phyloP scores from a whole-genome alignment of 306 rosid species.

The Astragalus glycyphyllos region DNA sequence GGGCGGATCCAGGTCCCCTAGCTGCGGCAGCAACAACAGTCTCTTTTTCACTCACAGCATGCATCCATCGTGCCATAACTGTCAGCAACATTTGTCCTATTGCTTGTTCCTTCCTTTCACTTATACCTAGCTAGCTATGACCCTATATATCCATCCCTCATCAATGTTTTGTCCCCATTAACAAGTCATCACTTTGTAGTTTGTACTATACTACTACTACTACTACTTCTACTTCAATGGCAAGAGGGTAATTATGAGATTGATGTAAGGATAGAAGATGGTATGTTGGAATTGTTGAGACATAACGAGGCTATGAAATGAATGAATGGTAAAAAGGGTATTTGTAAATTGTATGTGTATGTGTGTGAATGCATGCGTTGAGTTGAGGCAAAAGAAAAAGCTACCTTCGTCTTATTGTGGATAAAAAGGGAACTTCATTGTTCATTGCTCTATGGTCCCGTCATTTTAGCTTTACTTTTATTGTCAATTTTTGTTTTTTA shows the following conservation, averaged over 20 bases:
- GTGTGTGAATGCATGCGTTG: conserved; percentile 22
- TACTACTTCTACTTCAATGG: conserved; percentile 27
- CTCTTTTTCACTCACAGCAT: conserved; percentile 34
- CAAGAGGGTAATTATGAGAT: conserved; percentile 38
- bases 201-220: too few relatives aligned
- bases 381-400: conserved; percentile 43
- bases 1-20: conserved; percentile 40
- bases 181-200: conserved; percentile 1
- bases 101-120: conserved; percentile 17
- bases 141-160: neutral
- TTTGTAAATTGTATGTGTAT: too few relatives aligned
- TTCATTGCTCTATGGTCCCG: conserved; percentile 40
- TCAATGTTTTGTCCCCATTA: conserved; percentile 37
- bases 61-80: conserved; percentile 19
- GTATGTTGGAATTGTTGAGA: conserved; percentile 71
- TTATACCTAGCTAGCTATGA: too few relatives aligned
- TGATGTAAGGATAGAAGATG: conserved; percentile 25
- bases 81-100: conserved; percentile 56
- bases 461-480: conserved; percentile 30
- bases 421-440: conserved; percentile 24
- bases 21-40: conserved; percentile 49
- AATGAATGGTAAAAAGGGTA: conserved; percentile 30
- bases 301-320: conserved; percentile 44
- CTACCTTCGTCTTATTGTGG: conserved; percentile 26
- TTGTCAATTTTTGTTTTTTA: conserved; percentile 1